Base-by-base conservation (phyloP, 1,284 basidiomycete genomes). In the Ceratobasidium papillatum region DNA sequence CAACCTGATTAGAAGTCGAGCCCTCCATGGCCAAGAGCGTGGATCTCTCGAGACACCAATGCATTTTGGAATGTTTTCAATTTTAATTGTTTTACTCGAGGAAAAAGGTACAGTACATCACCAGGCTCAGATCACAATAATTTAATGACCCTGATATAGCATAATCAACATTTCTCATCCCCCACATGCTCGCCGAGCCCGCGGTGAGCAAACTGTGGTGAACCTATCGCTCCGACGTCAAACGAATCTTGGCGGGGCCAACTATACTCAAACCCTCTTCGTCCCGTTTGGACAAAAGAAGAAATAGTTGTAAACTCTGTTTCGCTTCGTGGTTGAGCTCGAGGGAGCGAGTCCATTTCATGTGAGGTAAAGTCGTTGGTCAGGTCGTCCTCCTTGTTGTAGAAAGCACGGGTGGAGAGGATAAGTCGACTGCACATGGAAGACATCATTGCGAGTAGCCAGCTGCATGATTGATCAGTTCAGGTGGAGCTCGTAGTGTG, bases 381-480 rank as follows among this genome's bases (percentile, higher is more conserved):
- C 38, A 52, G 17, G 19, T 45, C 52, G 4, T 58, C 36, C 11
- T 32, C 45, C 17, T 52, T 47, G 32, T 52, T 27, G n/a, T 22
- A 32, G 32, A 66, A 66, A 1, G 63, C 19, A 3, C 63, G 63
- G n/a, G 63, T 66, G 8, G 63, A 66, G 32, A 66, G 47, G 38
- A 66, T 66, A 34, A 66, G 47, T 19, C 63, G 45, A 27, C 63
- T 66, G 30, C 63, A 66, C 63, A 66, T 66, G 36, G 41, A 66
- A 9, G 45, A 51, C 63, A 66, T 66, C 43, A 66, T 52, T 36
- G 47, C 63, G 3, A 27, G n/a, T 19, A 66, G 32, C 45, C 30
- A 52, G 32, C 47, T 49, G 34, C 11, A 66, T 30, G n/a, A 4
- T 49, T 9, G 9, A 2, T 47, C 38, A 49, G 27, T 2, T 38